These are phyloP conservation scores for Rehmannia glutinosa DNA, from an alignment of 257 asterid genomes.

Conservation along the genomic window DNA sequence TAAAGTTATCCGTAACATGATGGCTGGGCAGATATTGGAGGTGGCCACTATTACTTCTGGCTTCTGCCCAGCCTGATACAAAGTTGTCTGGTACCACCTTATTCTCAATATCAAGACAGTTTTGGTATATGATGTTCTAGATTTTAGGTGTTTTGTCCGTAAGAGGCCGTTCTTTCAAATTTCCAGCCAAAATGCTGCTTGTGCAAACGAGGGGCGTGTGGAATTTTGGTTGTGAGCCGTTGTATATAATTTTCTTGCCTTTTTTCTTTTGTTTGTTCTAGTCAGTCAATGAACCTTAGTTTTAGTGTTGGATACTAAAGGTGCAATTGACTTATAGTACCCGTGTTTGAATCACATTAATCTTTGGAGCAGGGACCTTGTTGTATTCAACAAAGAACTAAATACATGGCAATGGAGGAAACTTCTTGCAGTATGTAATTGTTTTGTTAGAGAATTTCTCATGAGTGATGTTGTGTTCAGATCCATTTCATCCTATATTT, in stretches of 20 bases:
- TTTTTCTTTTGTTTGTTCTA: not conserved
- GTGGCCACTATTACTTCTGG: constrained; percentile 16
- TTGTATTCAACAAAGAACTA: too few species aligned
- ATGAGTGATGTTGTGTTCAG: too few species aligned
- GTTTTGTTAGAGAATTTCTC: too few species aligned
- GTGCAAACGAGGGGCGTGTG: constrained; percentile 19
- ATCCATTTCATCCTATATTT: too few species aligned
- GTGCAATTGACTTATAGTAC: not conserved
- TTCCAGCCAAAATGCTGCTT: constrained; percentile 27
- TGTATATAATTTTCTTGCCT: constrained; percentile 30
- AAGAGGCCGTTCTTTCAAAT: constrained; percentile 18
- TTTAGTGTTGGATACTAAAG: constrained; percentile 32
- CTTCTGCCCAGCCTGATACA: constrained; percentile 27
- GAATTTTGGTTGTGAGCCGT: constrained; percentile 28
- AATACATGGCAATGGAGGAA: too few species aligned
- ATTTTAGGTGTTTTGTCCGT: constrained; percentile 10
- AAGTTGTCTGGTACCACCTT: not conserved
- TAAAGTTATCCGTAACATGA: constrained; percentile 8
- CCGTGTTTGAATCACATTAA: too few species aligned
- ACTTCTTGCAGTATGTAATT: too few species aligned
- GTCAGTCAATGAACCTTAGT: constrained; percentile 13
- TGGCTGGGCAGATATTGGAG: constrained; percentile 18
- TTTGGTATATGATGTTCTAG: constrained; percentile 26
- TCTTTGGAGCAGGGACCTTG: too few species aligned
- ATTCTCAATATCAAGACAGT: constrained; percentile 16